These are phyloP conservation scores for Cenchrus purpureus DNA, from an alignment of 176 grass and related monocot genomes.

Conservation along the genomic window DNA sequence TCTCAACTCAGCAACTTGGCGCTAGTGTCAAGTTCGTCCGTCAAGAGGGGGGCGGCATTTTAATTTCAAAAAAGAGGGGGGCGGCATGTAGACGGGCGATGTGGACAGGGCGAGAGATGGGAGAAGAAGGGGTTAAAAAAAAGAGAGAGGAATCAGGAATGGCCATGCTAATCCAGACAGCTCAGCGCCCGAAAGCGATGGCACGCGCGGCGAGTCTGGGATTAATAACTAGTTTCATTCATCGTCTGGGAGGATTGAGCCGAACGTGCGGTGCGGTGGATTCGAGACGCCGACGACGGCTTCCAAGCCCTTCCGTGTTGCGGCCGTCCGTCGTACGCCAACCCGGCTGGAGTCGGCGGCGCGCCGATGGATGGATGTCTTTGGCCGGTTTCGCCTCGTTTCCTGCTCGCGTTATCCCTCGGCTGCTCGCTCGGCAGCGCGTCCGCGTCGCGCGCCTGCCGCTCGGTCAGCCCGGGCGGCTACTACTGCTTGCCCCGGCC, in stretches of 20 bases:
- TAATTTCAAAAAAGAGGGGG: too few relatives aligned
- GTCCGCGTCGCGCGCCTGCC: background rate
- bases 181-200: conserved; percentile 37
- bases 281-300: background rate
- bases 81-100: too few relatives aligned
- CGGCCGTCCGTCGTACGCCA: conserved; percentile 10
- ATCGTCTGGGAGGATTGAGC: background rate
- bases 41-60: too few relatives aligned
- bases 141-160: background rate
- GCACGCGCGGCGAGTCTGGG: background rate
- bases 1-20: background rate
- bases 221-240: background rate
- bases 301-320: background rate
- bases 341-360: background rate
- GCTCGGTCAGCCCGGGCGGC: conserved; percentile 60
- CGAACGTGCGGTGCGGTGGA: conserved; percentile 11
- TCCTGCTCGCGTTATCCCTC: too few relatives aligned
- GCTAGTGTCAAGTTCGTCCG: background rate
- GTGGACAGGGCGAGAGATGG: background rate
- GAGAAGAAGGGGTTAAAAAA: background rate
- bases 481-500: background rate
- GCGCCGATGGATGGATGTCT: background rate
- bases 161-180: conserved; percentile 58
- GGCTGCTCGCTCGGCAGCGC: conserved; percentile 11
- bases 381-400: background rate